A percentile compares a stretch with the other conserved stretches of the same genome.
These are phyloP conservation scores for Dimargaris cristalligena DNA, from an alignment of 192 early-diverging fungal genomes.

Conservation along the genomic window DNA sequence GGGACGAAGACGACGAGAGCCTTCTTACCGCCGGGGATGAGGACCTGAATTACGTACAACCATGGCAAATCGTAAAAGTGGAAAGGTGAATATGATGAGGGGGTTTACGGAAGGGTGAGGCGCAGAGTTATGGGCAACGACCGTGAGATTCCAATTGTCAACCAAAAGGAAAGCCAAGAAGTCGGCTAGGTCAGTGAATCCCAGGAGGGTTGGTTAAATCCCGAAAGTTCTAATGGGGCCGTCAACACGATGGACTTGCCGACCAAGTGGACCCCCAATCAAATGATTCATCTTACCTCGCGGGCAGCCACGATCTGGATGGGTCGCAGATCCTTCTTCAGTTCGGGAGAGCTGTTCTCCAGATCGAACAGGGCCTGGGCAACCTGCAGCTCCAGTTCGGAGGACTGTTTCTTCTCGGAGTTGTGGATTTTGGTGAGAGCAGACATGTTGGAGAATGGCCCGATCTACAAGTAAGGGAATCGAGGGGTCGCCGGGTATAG, in stretches of 20 bases:
- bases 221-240: neutral
- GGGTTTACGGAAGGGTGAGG: neutral
- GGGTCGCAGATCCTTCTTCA: conserved; percentile 90
- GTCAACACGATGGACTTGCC: neutral
- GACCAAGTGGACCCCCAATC: neutral
- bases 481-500: no score
- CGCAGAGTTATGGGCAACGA: neutral
- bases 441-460: conserved; percentile 24
- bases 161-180: neutral
- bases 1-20: conserved; percentile 95
- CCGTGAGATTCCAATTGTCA: neutral
- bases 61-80: neutral
- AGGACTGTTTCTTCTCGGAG: conserved; percentile 31
- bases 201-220: conserved; percentile 7
- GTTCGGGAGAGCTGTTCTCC: conserved; percentile 86
- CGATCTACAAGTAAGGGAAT: no score
- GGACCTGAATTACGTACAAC: conserved; percentile 32
- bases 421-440: conserved; percentile 41
- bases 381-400: conserved; percentile 86
- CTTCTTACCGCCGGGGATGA: conserved; percentile 87
- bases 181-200: neutral
- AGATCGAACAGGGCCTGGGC: conserved; percentile 92
- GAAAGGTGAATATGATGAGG: neutral
- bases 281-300: conserved; percentile 46
- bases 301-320: conserved; percentile 89